phyloP scores from a whole-genome alignment of 2,329 filamentous ascomycete species.

The Pseudogymnoascus sp. region DNA sequence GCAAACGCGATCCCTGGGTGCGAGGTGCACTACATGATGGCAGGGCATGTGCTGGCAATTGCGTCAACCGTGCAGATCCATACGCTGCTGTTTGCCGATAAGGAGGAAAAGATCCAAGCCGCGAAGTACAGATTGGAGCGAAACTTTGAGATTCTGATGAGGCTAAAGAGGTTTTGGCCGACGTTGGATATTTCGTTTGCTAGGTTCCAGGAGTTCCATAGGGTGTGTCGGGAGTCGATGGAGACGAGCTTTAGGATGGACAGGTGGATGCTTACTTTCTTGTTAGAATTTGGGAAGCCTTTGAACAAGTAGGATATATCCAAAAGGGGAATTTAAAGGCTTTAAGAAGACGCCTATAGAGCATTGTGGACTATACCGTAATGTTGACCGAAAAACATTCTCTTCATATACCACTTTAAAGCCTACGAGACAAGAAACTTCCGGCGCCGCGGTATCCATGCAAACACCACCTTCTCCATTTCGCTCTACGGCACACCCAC shows the following conservation, averaged over 20 bases:
- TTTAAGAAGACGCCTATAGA: too few species aligned
- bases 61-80: constrained; percentile 38
- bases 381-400: too few species aligned
- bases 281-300: constrained; percentile 13
- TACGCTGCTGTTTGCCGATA: constrained; percentile 33
- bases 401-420: too few species aligned
- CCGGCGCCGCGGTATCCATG: too few species aligned
- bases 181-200: constrained; percentile 30
- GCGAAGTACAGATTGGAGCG: constrained; percentile 32
- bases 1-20: constrained; percentile 29
- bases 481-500: background rate
- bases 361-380: too few species aligned
- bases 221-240: constrained; percentile 29
- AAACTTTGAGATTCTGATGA: constrained; percentile 35
- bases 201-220: constrained; percentile 33
- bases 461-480: too few species aligned
- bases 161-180: constrained; percentile 33
- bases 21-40: constrained; percentile 35
- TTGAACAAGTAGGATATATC: background rate
- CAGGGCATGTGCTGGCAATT: constrained; percentile 37
- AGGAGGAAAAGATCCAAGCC: constrained; percentile 28
- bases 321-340: too few species aligned
- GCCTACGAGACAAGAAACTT: too few species aligned
- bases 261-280: constrained; percentile 32
- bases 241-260: constrained; percentile 32